These are phyloP conservation scores for Perkinsela sp. DNA, from an alignment of 208 protist genomes.

Conservation along the genomic window DNA sequence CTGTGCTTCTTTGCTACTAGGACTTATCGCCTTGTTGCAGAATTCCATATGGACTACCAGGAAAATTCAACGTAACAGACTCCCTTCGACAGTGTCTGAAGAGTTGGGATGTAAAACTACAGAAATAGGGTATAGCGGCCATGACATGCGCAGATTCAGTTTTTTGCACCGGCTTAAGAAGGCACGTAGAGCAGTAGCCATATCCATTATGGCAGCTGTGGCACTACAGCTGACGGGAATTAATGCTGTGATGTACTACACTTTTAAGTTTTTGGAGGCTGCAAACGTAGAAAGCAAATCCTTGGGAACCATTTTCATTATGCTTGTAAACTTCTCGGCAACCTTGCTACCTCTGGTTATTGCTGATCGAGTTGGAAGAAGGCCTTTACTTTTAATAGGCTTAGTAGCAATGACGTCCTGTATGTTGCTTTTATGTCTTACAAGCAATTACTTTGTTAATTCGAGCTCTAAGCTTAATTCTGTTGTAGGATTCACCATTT, in stretches of 20 bases:
- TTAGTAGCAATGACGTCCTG: neutral
- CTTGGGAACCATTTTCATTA: neutral
- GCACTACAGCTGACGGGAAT: neutral
- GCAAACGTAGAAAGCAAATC: neutral
- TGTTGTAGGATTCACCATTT: neutral
- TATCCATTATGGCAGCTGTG: neutral
- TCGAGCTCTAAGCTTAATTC: neutral
- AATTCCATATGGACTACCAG: too few relatives aligned
- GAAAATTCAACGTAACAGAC: too few relatives aligned
- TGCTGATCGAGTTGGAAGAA: neutral
- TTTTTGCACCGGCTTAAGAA: too few relatives aligned
- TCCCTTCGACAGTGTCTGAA: too few relatives aligned
- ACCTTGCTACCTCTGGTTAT: neutral
- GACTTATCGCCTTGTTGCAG: too few relatives aligned
- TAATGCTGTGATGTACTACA: neutral
- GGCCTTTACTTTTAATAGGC: neutral
- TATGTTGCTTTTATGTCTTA: neutral
- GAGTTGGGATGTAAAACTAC: too few relatives aligned
- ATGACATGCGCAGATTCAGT: too few relatives aligned
- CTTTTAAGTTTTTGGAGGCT: neutral
- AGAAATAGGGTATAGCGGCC: too few relatives aligned
- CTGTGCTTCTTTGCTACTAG: too few relatives aligned
- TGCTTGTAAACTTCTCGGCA: neutral
- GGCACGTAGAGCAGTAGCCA: too few relatives aligned
- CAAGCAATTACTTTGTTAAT: neutral